Conservation (phyloP, 2,329 filamentous ascomycete genomes). For the Aureobasidium sp. region DNA sequence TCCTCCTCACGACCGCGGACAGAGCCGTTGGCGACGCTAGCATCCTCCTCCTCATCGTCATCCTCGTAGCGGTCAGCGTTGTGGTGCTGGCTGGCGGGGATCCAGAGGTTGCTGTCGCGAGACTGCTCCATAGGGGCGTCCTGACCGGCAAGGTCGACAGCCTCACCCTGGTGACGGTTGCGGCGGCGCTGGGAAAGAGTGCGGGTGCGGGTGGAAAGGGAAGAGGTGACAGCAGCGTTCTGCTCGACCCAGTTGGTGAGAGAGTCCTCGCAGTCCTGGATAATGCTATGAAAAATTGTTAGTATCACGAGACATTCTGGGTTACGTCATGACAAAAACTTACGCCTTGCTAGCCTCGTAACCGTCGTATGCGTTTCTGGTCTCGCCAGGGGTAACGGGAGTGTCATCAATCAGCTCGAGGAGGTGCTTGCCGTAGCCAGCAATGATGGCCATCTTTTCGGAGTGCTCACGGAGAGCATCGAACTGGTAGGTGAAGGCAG, state of each 20-base stretch:
- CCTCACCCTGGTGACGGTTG: conserved; percentile 54
- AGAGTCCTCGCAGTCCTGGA: conserved; percentile 96
- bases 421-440: conserved; percentile 96
- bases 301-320: conserved; percentile 16
- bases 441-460: conserved; percentile 97
- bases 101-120: conserved; percentile 72
- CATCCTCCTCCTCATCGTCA: conserved; percentile 59
- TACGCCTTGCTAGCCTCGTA: conserved; percentile 93
- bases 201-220: conserved; percentile 79
- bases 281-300: conserved; percentile 55
- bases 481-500: conserved; percentile 96
- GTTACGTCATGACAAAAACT: conserved; percentile 20
- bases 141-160: conserved; percentile 75
- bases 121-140: conserved; percentile 68
- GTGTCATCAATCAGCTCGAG: conserved; percentile 94
- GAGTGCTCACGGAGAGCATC: conserved; percentile 95
- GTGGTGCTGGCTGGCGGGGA: conserved; percentile 63
- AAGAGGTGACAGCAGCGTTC: conserved; percentile 80
- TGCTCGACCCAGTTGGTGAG: conserved; percentile 94
- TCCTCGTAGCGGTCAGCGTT: conserved; percentile 53
- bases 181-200: conserved; percentile 81
- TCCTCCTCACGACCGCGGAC: conserved; percentile 41
- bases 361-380: conserved; percentile 88
- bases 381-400: conserved; percentile 94
- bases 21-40: conserved; percentile 34